These are phyloP conservation scores for Acanthamoeba lugdunensis DNA, from an alignment of 208 protist genomes.

Conservation along the genomic window DNA sequence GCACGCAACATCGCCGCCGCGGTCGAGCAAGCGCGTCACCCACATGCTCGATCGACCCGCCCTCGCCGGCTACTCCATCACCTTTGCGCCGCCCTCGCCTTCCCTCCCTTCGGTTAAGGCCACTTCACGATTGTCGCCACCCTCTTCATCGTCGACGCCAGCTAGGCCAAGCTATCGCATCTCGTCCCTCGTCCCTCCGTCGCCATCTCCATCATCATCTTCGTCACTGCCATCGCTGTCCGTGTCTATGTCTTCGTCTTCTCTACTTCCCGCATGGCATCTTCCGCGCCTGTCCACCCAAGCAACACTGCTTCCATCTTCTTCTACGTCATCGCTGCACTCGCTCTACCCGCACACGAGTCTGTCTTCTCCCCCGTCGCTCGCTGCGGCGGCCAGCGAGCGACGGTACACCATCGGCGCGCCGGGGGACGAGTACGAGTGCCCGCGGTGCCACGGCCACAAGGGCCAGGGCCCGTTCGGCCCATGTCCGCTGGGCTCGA, in stretches of 20 bases:
- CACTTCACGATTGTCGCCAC: not conserved
- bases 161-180: not conserved
- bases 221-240: not conserved
- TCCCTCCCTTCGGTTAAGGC: not conserved
- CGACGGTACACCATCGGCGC: not conserved
- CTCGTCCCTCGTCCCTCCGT: not conserved
- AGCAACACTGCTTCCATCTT: not conserved
- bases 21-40: not conserved
- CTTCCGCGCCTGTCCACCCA: no score
- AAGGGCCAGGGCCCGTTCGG: constrained; percentile 42
- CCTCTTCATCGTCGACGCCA: not conserved
- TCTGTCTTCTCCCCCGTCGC: not conserved
- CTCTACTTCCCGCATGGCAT: not conserved
- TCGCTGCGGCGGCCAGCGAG: not conserved
- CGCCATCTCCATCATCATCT: not conserved
- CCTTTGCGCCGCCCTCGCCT: not conserved
- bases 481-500: not conserved
- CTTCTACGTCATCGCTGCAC: not conserved
- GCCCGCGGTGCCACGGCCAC: constrained; percentile 26
- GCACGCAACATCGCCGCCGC: not conserved
- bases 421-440: not conserved
- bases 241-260: not conserved
- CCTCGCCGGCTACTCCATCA: constrained; percentile 15
- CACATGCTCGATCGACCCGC: constrained; percentile 8
- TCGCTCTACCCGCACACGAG: not conserved